phyloP scores from a whole-genome alignment of 2,329 filamentous ascomycete genomes.

The Gaeumannomyces sp. region DNA sequence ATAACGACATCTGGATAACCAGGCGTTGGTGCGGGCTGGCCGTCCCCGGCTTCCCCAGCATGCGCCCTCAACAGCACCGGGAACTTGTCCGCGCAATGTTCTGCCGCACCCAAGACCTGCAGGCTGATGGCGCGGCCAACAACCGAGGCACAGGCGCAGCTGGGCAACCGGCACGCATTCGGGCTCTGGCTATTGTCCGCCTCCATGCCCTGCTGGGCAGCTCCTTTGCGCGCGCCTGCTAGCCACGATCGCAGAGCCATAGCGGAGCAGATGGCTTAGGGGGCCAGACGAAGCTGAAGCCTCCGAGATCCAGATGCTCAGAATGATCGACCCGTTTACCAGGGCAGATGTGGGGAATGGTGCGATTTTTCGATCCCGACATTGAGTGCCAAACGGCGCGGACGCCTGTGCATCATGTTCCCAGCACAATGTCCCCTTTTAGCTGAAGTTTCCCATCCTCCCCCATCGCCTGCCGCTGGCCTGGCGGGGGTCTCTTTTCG shows the following conservation, averaged over 20 bases:
- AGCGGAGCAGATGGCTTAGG: background rate
- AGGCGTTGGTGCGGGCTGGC: no score
- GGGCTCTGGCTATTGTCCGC: no score
- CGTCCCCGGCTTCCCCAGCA: no score
- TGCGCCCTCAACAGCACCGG: no score
- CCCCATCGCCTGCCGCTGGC: no score
- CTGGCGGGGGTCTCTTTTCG: no score
- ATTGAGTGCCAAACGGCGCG: background rate
- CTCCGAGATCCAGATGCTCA: background rate
- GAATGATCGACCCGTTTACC: conserved; percentile 9
- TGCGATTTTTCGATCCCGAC: conserved; percentile 7
- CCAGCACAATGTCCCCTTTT: conserved; percentile 2
- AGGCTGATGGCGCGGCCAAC: background rate
- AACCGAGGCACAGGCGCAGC: background rate
- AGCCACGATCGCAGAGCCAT: background rate
- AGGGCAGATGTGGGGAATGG: conserved; percentile 8
- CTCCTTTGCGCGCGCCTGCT: background rate
- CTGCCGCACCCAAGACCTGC: background rate
- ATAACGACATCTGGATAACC: background rate
- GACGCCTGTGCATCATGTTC: conserved; percentile 6
- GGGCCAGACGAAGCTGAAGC: background rate
- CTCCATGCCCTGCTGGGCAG: no score
- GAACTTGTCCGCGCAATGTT: background rate
- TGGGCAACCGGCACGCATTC: background rate
- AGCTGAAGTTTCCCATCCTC: background rate